phyloP scores from a whole-genome alignment of 352 stramenopile species.

The Globisporangium canariense region DNA sequence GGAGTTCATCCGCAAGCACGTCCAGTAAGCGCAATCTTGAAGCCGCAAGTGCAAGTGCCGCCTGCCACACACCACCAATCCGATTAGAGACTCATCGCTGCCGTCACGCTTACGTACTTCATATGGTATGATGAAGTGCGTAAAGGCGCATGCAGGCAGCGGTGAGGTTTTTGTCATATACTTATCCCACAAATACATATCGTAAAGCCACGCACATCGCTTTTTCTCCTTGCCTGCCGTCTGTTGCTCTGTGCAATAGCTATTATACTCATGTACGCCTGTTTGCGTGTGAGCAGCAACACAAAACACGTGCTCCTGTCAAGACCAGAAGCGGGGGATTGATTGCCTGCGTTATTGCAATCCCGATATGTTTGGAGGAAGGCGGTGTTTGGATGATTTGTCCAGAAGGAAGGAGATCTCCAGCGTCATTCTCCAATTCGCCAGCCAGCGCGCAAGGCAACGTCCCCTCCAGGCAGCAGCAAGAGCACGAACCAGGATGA shows the following conservation, averaged over 20 bases:
- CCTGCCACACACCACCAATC: background rate
- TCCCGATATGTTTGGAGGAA: background rate
- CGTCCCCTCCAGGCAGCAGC: background rate
- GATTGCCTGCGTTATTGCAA: background rate
- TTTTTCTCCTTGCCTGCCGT: background rate
- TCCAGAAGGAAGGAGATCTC: background rate
- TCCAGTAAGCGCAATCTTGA: slow-evolving; percentile 11
- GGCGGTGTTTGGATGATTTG: background rate
- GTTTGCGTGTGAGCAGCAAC: too few relatives aligned
- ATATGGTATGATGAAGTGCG: background rate
- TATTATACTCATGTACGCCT: too few relatives aligned
- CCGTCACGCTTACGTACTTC: too few relatives aligned
- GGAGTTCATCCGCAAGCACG: slow-evolving; percentile 61
- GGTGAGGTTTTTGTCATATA: background rate
- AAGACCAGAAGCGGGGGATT: too few relatives aligned
- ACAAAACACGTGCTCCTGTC: too few relatives aligned
- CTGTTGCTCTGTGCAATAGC: too few relatives aligned
- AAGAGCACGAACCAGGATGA: background rate
- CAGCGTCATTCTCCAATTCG: slow-evolving; percentile 3
- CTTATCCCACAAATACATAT: slow-evolving; percentile 8
- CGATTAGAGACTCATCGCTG: background rate
- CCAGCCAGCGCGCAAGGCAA: slow-evolving; percentile 1
- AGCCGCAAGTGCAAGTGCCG: too few relatives aligned
- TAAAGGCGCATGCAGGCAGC: background rate
- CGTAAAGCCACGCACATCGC: background rate